Conservation (phyloP, 768 basidiomycete genomes). For the Hydnomerulius pinastri region DNA sequence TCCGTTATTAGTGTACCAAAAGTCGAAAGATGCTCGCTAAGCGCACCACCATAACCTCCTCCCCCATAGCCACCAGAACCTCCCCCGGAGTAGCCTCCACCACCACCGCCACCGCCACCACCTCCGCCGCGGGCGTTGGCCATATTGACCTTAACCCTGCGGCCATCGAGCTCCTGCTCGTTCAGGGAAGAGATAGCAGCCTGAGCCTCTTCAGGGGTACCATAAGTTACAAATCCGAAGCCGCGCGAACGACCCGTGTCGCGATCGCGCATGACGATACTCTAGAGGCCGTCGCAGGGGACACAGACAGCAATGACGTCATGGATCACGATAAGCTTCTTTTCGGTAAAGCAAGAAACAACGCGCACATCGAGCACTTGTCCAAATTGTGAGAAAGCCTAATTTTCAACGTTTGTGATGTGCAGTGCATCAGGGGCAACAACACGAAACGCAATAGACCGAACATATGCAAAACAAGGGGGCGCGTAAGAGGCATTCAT, state of each 20-base stretch:
- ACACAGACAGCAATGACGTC: conserved; percentile 16
- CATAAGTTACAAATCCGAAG: conserved; percentile 93
- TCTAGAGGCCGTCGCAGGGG: conserved; percentile 53
- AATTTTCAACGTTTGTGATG: conserved; percentile 25
- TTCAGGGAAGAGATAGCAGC: conserved; percentile 76
- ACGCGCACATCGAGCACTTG: conserved; percentile 89
- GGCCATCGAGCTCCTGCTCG: conserved; percentile 92
- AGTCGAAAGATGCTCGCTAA: background rate
- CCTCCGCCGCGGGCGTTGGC: conserved; percentile 69
- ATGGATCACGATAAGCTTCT: conserved; percentile 22
- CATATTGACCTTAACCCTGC: conserved; percentile 86
- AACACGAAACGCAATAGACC: conserved; percentile 11
- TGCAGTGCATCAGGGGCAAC: conserved; percentile 17
- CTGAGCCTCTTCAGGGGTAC: conserved; percentile 63
- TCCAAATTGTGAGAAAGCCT: conserved; percentile 87
- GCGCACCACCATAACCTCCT: conserved; percentile 29
- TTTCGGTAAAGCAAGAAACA: conserved; percentile 30
- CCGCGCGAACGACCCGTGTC: conserved; percentile 97
- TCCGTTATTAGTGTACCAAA: conserved; percentile 16
- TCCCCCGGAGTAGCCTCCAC: conserved; percentile 24
- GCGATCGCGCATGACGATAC: conserved; percentile 98
- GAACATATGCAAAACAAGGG: conserved; percentile 29
- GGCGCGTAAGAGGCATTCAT: conserved; percentile 30
- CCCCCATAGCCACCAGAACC: conserved; percentile 38
- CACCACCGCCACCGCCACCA: conserved; percentile 55